Conservation (phyloP, 148 eudicot genomes). For the Hydrangea macrophylla region DNA sequence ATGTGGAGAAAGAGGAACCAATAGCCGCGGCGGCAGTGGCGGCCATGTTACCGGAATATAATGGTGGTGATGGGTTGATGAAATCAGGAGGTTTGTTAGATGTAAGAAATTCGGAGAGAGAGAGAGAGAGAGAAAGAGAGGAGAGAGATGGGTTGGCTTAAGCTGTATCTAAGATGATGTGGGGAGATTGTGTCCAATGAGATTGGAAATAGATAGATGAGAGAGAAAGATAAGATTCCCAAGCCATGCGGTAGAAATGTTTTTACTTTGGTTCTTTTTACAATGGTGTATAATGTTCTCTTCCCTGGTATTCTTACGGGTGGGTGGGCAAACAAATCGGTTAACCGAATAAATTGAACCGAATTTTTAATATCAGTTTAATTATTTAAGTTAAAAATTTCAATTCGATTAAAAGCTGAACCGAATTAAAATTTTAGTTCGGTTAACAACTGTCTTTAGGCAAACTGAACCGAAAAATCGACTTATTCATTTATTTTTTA, state of each 20-base stretch:
- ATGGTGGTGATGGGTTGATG: conserved; percentile 15
- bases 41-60: conserved; percentile 31
- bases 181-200: conserved; percentile 39
- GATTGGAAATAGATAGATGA: conserved; percentile 12
- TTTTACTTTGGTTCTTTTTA: too few species aligned
- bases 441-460: too few species aligned
- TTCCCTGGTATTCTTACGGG: too few species aligned
- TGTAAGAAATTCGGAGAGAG: neutral
- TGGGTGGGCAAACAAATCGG: too few species aligned
- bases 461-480: too few species aligned
- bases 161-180: conserved; percentile 29
- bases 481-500: too few species aligned
- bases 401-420: too few species aligned
- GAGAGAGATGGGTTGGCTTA: neutral
- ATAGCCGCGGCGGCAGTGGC: conserved; percentile 44
- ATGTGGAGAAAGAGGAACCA: conserved; percentile 41
- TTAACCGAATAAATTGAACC: too few species aligned
- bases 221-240: conserved; percentile 31
- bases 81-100: neutral
- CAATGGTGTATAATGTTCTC: too few species aligned
- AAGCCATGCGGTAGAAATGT: neutral
- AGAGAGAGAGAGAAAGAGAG: conserved; percentile 4
- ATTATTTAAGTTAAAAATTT: too few species aligned
- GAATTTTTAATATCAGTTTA: too few species aligned
- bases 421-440: too few species aligned